A percentile compares a stretch with the other conserved stretches of the same genome.
phyloP scores from a whole-genome alignment of 78 protist genomes.

The Dictyostelium capitatum region DNA sequence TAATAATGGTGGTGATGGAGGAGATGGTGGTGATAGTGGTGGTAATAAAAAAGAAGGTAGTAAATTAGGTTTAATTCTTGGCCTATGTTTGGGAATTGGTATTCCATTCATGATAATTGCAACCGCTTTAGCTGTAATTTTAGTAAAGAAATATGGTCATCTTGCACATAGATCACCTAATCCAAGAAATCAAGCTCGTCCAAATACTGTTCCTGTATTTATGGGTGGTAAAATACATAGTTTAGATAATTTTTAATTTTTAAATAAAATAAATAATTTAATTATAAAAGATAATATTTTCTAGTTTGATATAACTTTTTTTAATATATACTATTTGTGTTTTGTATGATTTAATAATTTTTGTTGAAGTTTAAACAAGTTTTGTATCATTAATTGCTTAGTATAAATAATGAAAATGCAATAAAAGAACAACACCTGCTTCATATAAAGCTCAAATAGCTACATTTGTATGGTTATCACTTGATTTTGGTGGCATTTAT shows the following conservation, averaged over 20 bases:
- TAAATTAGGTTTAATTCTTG: slow-evolving; percentile 26
- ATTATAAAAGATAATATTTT: no score
- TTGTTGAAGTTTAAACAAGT: no score
- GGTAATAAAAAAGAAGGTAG: neutral
- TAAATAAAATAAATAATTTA: neutral
- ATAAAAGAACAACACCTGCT: no score
- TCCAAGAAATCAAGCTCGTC: slow-evolving; percentile 1
- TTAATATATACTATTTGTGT: no score
- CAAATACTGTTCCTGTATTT: slow-evolving; percentile 63
- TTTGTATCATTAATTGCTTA: no score
- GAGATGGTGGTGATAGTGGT: neutral
- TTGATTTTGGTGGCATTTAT: no score
- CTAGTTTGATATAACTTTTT: no score
- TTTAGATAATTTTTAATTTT: slow-evolving; percentile 38
- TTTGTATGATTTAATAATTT: no score
- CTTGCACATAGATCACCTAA: neutral
- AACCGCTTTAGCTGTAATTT: neutral
- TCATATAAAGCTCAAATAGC: no score
- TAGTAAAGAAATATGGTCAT: slow-evolving; percentile 11
- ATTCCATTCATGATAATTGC: slow-evolving; percentile 36
- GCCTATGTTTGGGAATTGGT: slow-evolving; percentile 48
- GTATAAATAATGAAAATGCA: no score
- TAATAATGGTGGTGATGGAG: neutral
- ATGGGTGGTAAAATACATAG: slow-evolving; percentile 68
- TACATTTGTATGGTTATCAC: no score